These are phyloP conservation scores for Plectosphaerella sp. DNA, from an alignment of 2,329 filamentous ascomycete genomes.

Conservation along the genomic window DNA sequence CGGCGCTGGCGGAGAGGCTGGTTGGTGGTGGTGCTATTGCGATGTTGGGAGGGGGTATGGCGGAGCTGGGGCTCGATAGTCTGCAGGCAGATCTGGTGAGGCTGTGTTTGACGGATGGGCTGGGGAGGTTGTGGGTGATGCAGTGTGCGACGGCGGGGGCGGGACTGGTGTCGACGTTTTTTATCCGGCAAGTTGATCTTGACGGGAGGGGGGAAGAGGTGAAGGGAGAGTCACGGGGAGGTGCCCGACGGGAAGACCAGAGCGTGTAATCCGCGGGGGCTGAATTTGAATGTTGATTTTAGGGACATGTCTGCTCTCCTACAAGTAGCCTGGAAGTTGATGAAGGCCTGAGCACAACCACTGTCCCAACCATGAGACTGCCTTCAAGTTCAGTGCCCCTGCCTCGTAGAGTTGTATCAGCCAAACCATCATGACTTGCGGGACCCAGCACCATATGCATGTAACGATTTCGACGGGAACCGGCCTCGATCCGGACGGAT, in stretches of 20 bases:
- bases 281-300: background rate
- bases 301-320: background rate
- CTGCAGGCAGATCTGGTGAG: constrained; percentile 36
- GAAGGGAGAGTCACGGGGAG: constrained; percentile 24
- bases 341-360: too few species aligned
- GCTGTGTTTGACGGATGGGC: constrained; percentile 41
- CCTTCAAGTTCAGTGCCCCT: too few species aligned
- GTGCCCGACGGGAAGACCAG: too few species aligned
- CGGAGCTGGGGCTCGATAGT: constrained; percentile 31
- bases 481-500: too few species aligned
- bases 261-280: background rate
- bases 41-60: constrained; percentile 35
- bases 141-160: constrained; percentile 44
- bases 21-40: constrained; percentile 56
- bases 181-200: constrained; percentile 44
- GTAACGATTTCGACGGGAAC: too few species aligned
- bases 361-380: too few species aligned
- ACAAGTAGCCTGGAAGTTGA: background rate
- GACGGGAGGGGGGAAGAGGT: constrained; percentile 51
- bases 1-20: constrained; percentile 43
- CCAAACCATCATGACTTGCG: too few species aligned
- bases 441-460: too few species aligned
- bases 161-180: constrained; percentile 42
- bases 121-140: constrained; percentile 54
- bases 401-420: too few species aligned